phyloP scores from a whole-genome alignment of 75 land plant species.

The Pseudotsuga menziesii region DNA sequence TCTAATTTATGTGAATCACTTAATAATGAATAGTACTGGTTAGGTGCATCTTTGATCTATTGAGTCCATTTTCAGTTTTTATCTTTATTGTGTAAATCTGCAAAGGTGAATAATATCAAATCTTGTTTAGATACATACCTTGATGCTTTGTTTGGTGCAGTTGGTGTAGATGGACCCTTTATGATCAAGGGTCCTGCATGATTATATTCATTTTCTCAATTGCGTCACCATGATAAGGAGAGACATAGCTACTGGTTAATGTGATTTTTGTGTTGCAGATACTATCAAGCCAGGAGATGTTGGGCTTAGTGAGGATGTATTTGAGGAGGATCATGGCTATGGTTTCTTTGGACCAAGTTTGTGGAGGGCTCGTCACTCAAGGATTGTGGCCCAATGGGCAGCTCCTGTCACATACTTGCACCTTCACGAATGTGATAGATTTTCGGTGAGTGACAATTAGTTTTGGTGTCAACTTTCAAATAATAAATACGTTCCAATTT shows the following conservation, averaged over 20 bases:
- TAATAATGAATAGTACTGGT: too few relatives aligned
- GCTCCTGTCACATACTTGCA: constrained; percentile 17
- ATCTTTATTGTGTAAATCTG: too few relatives aligned
- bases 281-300: constrained; percentile 69
- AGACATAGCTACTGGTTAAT: neutral
- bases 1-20: too few relatives aligned
- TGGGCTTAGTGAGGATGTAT: constrained; percentile 57
- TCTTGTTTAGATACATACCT: too few relatives aligned
- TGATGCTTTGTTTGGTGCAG: too few relatives aligned
- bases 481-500: too few relatives aligned
- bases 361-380: constrained; percentile 27
- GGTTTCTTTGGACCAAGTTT: constrained; percentile 58
- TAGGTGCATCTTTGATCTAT: too few relatives aligned
- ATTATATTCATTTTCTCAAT: neutral
- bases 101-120: too few relatives aligned
- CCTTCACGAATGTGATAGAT: constrained; percentile 16
- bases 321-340: constrained; percentile 75
- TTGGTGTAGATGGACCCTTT: too few relatives aligned
- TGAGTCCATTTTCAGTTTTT: too few relatives aligned
- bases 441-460: constrained; percentile 13
- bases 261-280: constrained; percentile 45
- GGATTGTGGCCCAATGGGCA: neutral
- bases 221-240: neutral
- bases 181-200: too few relatives aligned
- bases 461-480: too few relatives aligned